Base-by-base conservation (phyloP, 345 rosid genomes). In the Citrus australasica region DNA sequence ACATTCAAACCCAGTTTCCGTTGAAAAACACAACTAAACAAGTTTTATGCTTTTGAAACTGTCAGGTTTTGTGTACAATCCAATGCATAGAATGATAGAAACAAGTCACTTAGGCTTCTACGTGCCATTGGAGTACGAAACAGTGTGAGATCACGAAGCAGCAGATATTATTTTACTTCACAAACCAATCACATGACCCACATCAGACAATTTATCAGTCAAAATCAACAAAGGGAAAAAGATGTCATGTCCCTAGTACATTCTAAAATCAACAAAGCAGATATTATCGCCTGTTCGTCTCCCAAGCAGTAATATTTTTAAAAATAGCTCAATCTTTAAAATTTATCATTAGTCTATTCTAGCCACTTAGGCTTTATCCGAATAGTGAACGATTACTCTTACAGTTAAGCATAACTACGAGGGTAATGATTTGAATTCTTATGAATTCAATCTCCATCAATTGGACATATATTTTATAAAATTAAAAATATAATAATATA, bases 381-480 rank as follows among this genome's bases (percentile, higher is more conserved):
- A 32, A 0, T 4, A 32, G 33, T 32, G 5, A 32, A 32, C 0
- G 0, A 0, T 4, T 4, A 32, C 1, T 5, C 0, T 32, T 32
- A 4, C 4, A 32, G 0, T 32, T 32, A 32, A 32, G 33, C 0
- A 32, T 0, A 0, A 32, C 0, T 0, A 32, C 0, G 5, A 32
- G 0, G 0, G 0, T 32, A 32, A 0, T 32, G 0, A 0, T 32
- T 32, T 0, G 0, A 32, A 32, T 0, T 32, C 2, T 0, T 32
- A 32, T 32, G 4, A 0, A 32, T 5, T 32, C 33, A 32, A 32
- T 32, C 0, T 32, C 0, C 0, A 32, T 32, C 0, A 4, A 32
- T 0, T 4, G 0, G 33, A 32, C 33, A 32, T 32, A 0, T 32
- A 32, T 0, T 32, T 32, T 32, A 32, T 32, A 32, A 0, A 32